Evolutionary conservation across 208 protist genomes (phyloP).

Genomic region (Acanthamoeba royreba): DNA sequence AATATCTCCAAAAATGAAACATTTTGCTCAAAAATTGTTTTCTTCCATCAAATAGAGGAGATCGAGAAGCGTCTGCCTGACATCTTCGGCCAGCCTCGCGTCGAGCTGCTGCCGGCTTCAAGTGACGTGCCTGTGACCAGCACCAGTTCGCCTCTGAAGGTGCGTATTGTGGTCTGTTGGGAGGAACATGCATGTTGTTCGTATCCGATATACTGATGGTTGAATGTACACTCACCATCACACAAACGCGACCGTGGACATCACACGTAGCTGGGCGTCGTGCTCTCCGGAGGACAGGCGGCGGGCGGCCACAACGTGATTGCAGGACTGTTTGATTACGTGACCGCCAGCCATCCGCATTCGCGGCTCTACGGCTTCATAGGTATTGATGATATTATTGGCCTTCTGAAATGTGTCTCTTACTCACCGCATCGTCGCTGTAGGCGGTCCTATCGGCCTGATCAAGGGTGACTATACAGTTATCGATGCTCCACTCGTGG

Average conservation of each 20-base stretch:
- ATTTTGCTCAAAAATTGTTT: neutral
- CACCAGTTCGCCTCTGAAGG: neutral
- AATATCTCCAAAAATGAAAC: neutral
- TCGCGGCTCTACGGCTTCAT: slow-evolving; percentile 42
- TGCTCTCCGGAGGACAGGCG: slow-evolving; percentile 45
- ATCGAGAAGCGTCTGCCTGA: slow-evolving; percentile 19
- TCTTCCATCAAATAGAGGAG: neutral
- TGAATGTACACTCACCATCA: neutral
- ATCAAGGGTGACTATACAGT: slow-evolving; percentile 33
- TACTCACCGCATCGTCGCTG: neutral
- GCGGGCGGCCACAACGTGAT: slow-evolving; percentile 64
- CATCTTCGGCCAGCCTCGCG: neutral
- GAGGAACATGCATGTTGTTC: neutral
- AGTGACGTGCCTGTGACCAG: neutral
- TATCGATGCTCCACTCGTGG: slow-evolving; percentile 54
- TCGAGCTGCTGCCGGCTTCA: neutral
- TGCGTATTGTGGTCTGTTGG: neutral
- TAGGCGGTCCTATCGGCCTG: slow-evolving; percentile 32
- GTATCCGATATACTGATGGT: neutral
- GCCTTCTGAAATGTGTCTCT: neutral
- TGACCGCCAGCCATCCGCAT: neutral
- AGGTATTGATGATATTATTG: too few species aligned
- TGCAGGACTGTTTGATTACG: slow-evolving; percentile 48
- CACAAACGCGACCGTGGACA: too few species aligned
- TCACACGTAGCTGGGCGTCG: too few species aligned